Evolutionary conservation across 2,329 filamentous ascomycete species (phyloP).

Genomic region (Colletotrichum tropicale): DNA sequence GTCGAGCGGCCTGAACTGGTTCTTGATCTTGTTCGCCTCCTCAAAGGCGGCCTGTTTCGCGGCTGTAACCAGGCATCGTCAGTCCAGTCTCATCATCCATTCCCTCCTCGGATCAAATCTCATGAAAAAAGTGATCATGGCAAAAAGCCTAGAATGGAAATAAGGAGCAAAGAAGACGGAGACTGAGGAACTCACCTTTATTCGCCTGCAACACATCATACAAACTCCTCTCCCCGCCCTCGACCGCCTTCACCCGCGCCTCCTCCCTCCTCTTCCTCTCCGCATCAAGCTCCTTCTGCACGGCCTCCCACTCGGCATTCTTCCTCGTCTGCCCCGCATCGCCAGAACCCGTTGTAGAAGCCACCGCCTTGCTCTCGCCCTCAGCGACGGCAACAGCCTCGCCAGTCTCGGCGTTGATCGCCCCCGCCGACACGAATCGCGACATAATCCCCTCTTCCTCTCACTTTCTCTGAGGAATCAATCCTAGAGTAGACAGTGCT

Average conservation of each 20-base stretch:
- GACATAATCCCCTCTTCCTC: slow-evolving; percentile 30
- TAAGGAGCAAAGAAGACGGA: too few relatives aligned
- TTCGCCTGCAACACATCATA: slow-evolving; percentile 82
- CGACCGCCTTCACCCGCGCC: slow-evolving; percentile 45
- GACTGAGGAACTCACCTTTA: slow-evolving; percentile 60
- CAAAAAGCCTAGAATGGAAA: too few relatives aligned
- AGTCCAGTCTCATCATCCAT: background rate
- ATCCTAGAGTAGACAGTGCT: too few relatives aligned
- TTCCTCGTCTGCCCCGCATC: slow-evolving; percentile 20
- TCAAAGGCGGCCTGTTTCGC: slow-evolving; percentile 85
- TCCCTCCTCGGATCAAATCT: background rate
- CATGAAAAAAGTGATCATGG: background rate
- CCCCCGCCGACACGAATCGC: slow-evolving; percentile 61
- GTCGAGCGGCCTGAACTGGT: slow-evolving; percentile 79
- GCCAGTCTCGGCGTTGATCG: slow-evolving; percentile 43
- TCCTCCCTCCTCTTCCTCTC: slow-evolving; percentile 60
- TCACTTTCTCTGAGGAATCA: too few relatives aligned
- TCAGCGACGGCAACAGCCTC: slow-evolving; percentile 26
- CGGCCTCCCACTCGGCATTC: slow-evolving; percentile 64
- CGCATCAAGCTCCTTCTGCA: slow-evolving; percentile 68
- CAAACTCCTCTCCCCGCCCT: slow-evolving; percentile 62
- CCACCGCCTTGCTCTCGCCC: slow-evolving; percentile 7
- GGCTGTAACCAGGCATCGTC: slow-evolving; percentile 44
- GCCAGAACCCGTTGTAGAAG: slow-evolving; percentile 27
- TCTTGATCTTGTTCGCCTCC: slow-evolving; percentile 71